Conservation (phyloP, 2,329 filamentous ascomycete species). For the Zymoseptoria ardabiliae region DNA sequence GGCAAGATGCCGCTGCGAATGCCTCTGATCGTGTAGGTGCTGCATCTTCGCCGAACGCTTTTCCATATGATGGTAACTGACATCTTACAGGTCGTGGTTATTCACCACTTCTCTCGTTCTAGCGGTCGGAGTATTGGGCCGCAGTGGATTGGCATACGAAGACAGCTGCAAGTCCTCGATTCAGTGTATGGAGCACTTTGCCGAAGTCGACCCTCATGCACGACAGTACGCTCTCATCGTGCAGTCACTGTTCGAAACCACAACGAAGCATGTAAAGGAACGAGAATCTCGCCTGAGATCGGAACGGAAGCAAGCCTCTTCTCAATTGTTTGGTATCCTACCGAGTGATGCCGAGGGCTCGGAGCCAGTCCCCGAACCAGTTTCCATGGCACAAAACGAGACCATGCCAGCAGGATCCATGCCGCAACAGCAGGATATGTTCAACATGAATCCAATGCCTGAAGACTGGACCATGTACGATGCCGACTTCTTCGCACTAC, state of each 20-base stretch:
- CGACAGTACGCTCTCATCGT: slow-evolving; percentile 24
- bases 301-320: slow-evolving; percentile 22
- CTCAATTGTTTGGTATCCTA: slow-evolving; percentile 23
- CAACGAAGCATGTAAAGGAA: slow-evolving; percentile 15
- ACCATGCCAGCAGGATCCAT: neutral
- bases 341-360: neutral
- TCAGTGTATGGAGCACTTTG: slow-evolving; percentile 22
- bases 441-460: neutral
- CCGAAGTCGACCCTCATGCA: slow-evolving; percentile 23
- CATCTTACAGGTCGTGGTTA: slow-evolving; percentile 20
- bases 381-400: neutral
- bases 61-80: neutral
- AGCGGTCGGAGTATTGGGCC: slow-evolving; percentile 21
- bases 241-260: slow-evolving; percentile 19
- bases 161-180: slow-evolving; percentile 17
- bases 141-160: slow-evolving; percentile 20
- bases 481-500: slow-evolving; percentile 22
- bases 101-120: slow-evolving; percentile 26
- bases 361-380: neutral
- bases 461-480: slow-evolving; percentile 20
- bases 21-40: slow-evolving; percentile 20
- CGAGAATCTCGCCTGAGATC: slow-evolving; percentile 16
- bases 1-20: slow-evolving; percentile 12
- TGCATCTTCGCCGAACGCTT: neutral
- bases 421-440: neutral